Percentiles rank a stretch among this genome's conserved stretches.
These are phyloP conservation scores for Miscanthus lutarioriparius DNA, from an alignment of 176 grass and related monocot species.

Conservation along the genomic window DNA sequence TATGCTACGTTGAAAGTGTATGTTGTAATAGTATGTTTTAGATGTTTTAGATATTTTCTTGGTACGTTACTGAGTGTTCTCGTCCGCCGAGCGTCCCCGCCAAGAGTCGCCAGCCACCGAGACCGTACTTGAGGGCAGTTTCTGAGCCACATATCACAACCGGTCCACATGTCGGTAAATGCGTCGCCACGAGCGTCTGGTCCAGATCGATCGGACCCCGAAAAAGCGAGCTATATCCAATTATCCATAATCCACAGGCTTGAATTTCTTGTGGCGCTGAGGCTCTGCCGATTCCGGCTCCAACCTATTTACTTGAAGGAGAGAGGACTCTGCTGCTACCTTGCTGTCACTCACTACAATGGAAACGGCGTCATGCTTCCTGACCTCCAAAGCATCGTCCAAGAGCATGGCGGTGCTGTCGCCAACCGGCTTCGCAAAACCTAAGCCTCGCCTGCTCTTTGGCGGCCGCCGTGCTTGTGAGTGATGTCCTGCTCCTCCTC, in stretches of 20 bases:
- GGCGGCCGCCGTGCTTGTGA: conserved; percentile 20
- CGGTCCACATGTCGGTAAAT: neutral
- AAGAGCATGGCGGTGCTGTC: conserved; percentile 32
- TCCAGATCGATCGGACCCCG: conserved; percentile 4
- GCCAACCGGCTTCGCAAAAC: conserved; percentile 11
- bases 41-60: too few relatives aligned
- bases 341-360: neutral
- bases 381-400: conserved; percentile 44
- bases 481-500: neutral
- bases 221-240: neutral
- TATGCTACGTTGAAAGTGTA: too few relatives aligned
- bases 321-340: neutral
- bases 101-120: neutral
- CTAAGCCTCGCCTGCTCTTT: neutral
- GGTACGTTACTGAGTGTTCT: too few relatives aligned
- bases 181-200: conserved; percentile 14
- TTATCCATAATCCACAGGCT: conserved; percentile 47
- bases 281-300: neutral
- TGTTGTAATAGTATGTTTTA: too few relatives aligned
- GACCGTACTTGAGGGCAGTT: neutral
- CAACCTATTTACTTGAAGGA: conserved; percentile 17
- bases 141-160: conserved; percentile 25
- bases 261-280: conserved; percentile 46
- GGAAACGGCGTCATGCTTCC: conserved; percentile 66
- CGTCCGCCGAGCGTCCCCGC: neutral